These are phyloP conservation scores for Fomitopsis schrenkii DNA, from an alignment of 1,284 basidiomycete genomes.

Conservation along the genomic window DNA sequence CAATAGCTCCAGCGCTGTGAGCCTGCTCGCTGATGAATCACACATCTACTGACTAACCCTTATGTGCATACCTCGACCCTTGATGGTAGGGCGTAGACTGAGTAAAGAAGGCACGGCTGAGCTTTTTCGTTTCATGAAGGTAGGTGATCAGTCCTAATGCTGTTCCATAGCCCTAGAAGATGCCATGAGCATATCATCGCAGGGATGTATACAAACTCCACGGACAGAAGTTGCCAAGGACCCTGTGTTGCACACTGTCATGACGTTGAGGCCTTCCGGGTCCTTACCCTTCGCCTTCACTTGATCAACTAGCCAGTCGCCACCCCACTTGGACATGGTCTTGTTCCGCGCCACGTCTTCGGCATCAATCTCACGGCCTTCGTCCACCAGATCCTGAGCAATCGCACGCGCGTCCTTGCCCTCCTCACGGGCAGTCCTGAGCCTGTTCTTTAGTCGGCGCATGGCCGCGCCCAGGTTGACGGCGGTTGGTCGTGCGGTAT, in stretches of 20 bases:
- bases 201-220: constrained; percentile 6
- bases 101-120: constrained; percentile 83
- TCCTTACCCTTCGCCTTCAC: constrained; percentile 44
- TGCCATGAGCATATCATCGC: background rate
- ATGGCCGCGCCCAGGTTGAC: constrained; percentile 88
- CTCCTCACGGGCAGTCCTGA: constrained; percentile 36
- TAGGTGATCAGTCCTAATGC: constrained; percentile 91
- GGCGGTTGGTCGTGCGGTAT: constrained; percentile 87
- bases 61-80: constrained; percentile 57
- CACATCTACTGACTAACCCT: background rate
- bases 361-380: constrained; percentile 64
- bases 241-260: constrained; percentile 96
- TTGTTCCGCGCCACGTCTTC: constrained; percentile 86
- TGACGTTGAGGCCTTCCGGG: constrained; percentile 61
- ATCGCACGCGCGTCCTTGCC: constrained; percentile 44
- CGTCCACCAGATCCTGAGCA: constrained; percentile 56
- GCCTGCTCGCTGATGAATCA: constrained; percentile 34
- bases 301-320: constrained; percentile 74
- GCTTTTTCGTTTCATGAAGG: constrained; percentile 71
- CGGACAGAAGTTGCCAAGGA: constrained; percentile 86
- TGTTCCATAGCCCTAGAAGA: constrained; percentile 81
- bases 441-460: constrained; percentile 55
- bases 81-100: constrained; percentile 94
- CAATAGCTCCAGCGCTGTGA: constrained; percentile 85
- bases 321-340: constrained; percentile 78